phyloP scores from a whole-genome alignment of 495 filamentous ascomycete genomes.

The Penicillium salamii region DNA sequence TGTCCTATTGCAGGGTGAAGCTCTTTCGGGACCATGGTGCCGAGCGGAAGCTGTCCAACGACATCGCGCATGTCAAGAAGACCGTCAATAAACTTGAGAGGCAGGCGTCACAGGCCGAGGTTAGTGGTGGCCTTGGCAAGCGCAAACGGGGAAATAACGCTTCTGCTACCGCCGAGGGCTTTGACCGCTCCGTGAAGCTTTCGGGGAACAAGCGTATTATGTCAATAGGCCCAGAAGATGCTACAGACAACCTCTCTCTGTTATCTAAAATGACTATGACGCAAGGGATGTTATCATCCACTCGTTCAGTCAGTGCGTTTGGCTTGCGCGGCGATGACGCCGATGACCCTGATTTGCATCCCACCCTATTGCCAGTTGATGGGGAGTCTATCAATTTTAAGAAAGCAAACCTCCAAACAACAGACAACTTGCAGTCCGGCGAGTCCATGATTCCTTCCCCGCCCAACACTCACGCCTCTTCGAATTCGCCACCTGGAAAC shows the following conservation, averaged over 20 bases:
- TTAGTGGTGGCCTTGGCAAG: conserved; percentile 75
- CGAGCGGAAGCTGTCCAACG: conserved; percentile 89
- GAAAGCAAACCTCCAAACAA: conserved; percentile 39
- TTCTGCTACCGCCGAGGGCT: too few species aligned
- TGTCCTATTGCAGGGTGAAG: conserved; percentile 91
- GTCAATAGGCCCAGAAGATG: conserved; percentile 68
- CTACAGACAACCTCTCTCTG: too few species aligned
- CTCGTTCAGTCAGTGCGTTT: conserved; percentile 73
- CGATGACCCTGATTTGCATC: conserved; percentile 79
- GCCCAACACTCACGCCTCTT: conserved; percentile 46
- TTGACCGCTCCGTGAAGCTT: too few species aligned
- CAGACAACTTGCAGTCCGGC: conserved; percentile 42
- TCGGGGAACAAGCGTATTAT: too few species aligned
- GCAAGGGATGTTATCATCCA: conserved; percentile 86
- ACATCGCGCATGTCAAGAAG: conserved; percentile 85
- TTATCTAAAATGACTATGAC: conserved; percentile 71
- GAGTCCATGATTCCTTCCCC: conserved; percentile 61
- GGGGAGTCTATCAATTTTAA: too few species aligned
- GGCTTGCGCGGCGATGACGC: conserved; percentile 71
- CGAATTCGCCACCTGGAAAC: conserved; percentile 39
- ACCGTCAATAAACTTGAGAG: conserved; percentile 90
- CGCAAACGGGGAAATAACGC: conserved; percentile 2
- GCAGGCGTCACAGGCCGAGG: conserved; percentile 78
- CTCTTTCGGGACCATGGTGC: conserved; percentile 93
- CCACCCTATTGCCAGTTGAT: conserved; percentile 56